A percentile compares a stretch with the other conserved stretches of the same genome.
These are phyloP conservation scores for Porogramme epimiltina DNA, from an alignment of 1,284 basidiomycete genomes.

Conservation along the genomic window DNA sequence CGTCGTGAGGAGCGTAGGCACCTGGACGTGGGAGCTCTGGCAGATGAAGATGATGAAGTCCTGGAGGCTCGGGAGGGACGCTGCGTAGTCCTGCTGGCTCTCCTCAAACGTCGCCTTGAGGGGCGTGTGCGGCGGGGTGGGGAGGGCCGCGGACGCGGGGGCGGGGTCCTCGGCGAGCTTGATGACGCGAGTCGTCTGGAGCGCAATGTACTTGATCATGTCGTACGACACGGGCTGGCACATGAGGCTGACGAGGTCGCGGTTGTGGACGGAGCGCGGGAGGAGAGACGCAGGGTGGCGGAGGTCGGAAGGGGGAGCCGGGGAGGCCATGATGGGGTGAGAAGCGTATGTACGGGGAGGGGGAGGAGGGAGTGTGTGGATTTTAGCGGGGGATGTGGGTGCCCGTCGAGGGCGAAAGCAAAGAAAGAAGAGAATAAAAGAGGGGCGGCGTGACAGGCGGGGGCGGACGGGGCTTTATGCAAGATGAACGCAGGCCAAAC, in stretches of 20 bases:
- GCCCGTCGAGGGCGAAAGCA: constrained; percentile 32
- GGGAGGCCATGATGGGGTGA: constrained; percentile 22
- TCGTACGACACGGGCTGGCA: constrained; percentile 75
- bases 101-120: constrained; percentile 40
- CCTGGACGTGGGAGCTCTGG: constrained; percentile 87
- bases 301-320: constrained; percentile 19
- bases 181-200: constrained; percentile 67
- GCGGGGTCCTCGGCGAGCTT: constrained; percentile 51
- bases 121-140: constrained; percentile 59
- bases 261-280: constrained; percentile 39
- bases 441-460: constrained; percentile 12
- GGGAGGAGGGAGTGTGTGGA: constrained; percentile 25
- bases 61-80: constrained; percentile 70
- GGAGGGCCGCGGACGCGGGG: constrained; percentile 29
- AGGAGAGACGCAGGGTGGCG: constrained; percentile 30
- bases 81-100: constrained; percentile 29
- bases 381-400: constrained; percentile 24
- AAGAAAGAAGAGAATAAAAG: constrained; percentile 22
- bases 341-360: background rate
- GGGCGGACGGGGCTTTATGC: constrained; percentile 13
- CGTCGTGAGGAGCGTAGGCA: constrained; percentile 89
- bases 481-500: constrained; percentile 25
- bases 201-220: constrained; percentile 80
- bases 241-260: constrained; percentile 72
- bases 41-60: constrained; percentile 89